A percentile compares a stretch with the other conserved stretches of the same genome.
phyloP scores from a whole-genome alignment of 1,284 basidiomycete genomes.

The Cryptococcus floricola region DNA sequence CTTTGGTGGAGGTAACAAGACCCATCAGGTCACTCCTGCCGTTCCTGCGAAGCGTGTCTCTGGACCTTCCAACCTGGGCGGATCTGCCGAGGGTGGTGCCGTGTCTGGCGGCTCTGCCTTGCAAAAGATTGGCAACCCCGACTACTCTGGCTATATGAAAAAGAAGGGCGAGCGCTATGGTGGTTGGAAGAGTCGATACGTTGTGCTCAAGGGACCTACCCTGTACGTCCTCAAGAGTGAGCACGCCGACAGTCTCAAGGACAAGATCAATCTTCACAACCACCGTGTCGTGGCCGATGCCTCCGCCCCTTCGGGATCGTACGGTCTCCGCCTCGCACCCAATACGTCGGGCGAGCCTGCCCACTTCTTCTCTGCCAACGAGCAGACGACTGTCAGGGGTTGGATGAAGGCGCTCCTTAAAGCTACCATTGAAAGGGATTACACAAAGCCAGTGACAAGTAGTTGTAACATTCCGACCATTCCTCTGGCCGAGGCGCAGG shows the following conservation, averaged over 20 bases:
- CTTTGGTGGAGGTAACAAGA: slow-evolving; percentile 8
- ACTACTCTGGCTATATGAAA: slow-evolving; percentile 88
- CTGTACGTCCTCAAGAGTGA: slow-evolving; percentile 78
- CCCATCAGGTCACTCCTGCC: slow-evolving; percentile 34
- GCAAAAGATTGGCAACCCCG: slow-evolving; percentile 81
- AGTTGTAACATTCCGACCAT: slow-evolving; percentile 98
- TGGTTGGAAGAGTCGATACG: slow-evolving; percentile 87
- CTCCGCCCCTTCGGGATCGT: slow-evolving; percentile 83
- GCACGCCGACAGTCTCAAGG: slow-evolving; percentile 90
- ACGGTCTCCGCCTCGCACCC: slow-evolving; percentile 84
- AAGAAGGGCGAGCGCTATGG: slow-evolving; percentile 94
- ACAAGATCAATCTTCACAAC: slow-evolving; percentile 85
- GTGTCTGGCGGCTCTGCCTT: slow-evolving; percentile 54
- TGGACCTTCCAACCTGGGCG: slow-evolving; percentile 1
- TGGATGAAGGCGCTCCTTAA: slow-evolving; percentile 99
- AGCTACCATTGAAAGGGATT: slow-evolving; percentile 90
- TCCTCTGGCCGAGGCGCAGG: slow-evolving; percentile 86
- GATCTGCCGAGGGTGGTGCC: not conserved
- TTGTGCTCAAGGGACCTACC: slow-evolving; percentile 89
- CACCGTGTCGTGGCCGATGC: slow-evolving; percentile 94
- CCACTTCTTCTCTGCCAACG: slow-evolving; percentile 87
- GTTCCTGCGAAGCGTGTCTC: slow-evolving; percentile 20
- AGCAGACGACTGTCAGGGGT: slow-evolving; percentile 75
- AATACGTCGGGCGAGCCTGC: not conserved
- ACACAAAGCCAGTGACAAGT: slow-evolving; percentile 86